Base-by-base conservation (phyloP, 2,329 filamentous ascomycete species). In the Cadophora sp. region DNA sequence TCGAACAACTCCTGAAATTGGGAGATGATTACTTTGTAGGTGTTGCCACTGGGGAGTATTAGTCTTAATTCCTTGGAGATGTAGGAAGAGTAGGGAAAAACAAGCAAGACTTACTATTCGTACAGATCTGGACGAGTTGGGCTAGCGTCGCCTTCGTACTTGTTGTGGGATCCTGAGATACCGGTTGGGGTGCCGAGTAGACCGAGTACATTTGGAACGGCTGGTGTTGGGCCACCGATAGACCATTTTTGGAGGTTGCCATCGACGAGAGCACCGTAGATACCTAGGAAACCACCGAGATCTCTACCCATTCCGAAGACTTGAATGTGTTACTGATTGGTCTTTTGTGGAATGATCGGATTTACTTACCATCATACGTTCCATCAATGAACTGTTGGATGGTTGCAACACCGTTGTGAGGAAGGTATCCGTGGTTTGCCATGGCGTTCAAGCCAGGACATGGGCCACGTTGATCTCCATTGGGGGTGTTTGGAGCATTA, bases 91-190 rank as follows among this genome's bases (percentile, higher is more conserved):
- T 3, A n/a, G n/a, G n/a, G n/a, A n/a, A n/a, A n/a, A n/a, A n/a
- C n/a, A n/a, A n/a, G n/a, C 7, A 34, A 59, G 7, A 43, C 56
- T 12, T 59, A 59, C 56, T 72, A 75, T 64, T 72, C 72, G 74
- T 87, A 87, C 0, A 88, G 76, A 67, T 87, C 85, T 43, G 82
- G 80, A 1, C 86, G 82, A 0, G 85, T 86, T 60, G 81, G 80
- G 48, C 84, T 87, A 0, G 79, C 82, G 75, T 88, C 86, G 0
- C 81, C 77, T 78, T 88, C 86, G 72, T 86, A 84, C 66, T 83
- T 82, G 73, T 87, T 86, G 74, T 88, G 86, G 3, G 82, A 82
- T 26, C 83, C 83, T 19, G 77, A 77, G 2, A 87, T 78, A 3
- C 84, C 84, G 29, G 81, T 80, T 0, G 83, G 83, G 12, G 78